Evolutionary conservation across 306 rosid genomes (phyloP).

Genomic region (Cucumis sativus): DNA sequence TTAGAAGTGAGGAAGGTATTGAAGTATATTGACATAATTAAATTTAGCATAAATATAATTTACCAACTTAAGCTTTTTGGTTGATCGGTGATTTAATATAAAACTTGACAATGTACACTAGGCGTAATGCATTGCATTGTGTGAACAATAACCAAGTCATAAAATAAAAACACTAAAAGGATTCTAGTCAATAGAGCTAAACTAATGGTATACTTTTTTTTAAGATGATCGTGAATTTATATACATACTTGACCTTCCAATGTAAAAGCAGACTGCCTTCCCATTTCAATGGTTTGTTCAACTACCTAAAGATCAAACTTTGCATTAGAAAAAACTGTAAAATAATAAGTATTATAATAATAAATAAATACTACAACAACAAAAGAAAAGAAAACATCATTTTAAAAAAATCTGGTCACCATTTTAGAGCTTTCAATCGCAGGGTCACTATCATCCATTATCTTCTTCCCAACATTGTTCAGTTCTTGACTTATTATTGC

Average conservation of each 20-base stretch:
- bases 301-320: not conserved
- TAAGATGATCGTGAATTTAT: not conserved
- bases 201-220: not conserved
- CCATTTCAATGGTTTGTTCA: not conserved
- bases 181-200: not conserved
- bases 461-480: not conserved
- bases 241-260: not conserved
- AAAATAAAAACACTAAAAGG: not conserved
- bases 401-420: not conserved
- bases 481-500: constrained; percentile 1
- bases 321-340: not conserved
- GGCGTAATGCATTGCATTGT: not conserved
- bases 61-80: no score
- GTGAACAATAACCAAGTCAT: not conserved
- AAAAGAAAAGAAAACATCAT: not conserved
- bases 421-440: not conserved
- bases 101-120: not conserved
- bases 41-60: no score
- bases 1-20: no score
- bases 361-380: not conserved
- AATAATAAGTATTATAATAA: not conserved
- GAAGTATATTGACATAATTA: no score
- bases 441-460: not conserved
- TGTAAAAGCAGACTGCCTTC: constrained; percentile 1
- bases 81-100: not conserved